These are phyloP conservation scores for Suillus luteus DNA, from an alignment of 768 basidiomycete genomes.

Conservation along the genomic window DNA sequence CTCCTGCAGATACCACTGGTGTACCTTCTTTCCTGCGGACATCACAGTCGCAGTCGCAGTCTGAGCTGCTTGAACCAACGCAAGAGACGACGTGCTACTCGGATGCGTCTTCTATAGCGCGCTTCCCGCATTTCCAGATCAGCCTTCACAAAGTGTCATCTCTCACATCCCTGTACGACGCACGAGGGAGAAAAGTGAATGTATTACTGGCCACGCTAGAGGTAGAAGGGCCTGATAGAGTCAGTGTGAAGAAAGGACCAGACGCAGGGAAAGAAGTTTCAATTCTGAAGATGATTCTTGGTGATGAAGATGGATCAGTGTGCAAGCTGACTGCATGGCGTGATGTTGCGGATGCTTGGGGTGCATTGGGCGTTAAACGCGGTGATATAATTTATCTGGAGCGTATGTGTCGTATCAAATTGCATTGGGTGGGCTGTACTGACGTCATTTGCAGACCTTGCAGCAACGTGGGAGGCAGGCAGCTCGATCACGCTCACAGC, in stretches of 20 bases:
- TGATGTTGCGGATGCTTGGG: slow-evolving; percentile 74
- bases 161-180: slow-evolving; percentile 41
- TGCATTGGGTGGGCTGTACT: slow-evolving; percentile 2
- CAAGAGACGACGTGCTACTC: slow-evolving; percentile 57
- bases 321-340: slow-evolving; percentile 81
- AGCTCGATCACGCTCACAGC: slow-evolving; percentile 59
- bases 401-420: slow-evolving; percentile 45
- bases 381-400: slow-evolving; percentile 75
- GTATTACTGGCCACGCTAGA: slow-evolving; percentile 70
- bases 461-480: slow-evolving; percentile 45
- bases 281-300: slow-evolving; percentile 69
- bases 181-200: slow-evolving; percentile 49
- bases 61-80: slow-evolving; percentile 35
- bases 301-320: slow-evolving; percentile 69
- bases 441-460: slow-evolving; percentile 46
- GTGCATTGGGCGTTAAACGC: slow-evolving; percentile 53
- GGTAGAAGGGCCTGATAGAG: slow-evolving; percentile 72
- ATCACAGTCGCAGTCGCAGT: slow-evolving; percentile 27
- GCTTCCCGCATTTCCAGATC: slow-evolving; percentile 77
- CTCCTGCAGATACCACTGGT: slow-evolving; percentile 31
- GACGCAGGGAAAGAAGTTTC: slow-evolving; percentile 73
- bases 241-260: slow-evolving; percentile 65
- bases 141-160: slow-evolving; percentile 59
- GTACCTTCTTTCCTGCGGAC: slow-evolving; percentile 29
- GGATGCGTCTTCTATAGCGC: slow-evolving; percentile 68